Evolutionary conservation across 163 green algal genomes (phyloP).

Genomic region (Chlorella variabilis): DNA sequence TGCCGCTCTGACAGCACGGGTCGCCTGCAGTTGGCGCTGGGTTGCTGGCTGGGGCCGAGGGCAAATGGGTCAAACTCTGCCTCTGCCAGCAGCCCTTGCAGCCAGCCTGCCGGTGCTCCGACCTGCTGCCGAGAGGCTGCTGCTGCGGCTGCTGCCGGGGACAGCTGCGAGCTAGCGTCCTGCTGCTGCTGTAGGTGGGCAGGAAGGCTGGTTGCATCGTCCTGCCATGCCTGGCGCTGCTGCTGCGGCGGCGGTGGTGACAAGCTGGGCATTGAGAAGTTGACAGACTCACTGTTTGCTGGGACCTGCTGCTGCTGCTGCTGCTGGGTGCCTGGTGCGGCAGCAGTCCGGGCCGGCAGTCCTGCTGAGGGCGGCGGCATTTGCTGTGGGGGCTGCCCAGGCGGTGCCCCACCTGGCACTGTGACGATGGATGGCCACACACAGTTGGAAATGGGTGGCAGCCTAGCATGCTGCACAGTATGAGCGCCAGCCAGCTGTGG

Average conservation of each 20-base stretch:
- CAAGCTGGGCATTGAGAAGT: conserved; percentile 22
- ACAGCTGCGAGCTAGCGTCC: not conserved
- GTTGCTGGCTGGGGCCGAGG: not conserved
- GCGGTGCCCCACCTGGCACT: not conserved
- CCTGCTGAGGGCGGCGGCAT: not conserved
- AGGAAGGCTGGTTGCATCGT: not conserved
- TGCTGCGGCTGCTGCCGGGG: not conserved
- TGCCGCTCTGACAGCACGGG: conserved; percentile 5
- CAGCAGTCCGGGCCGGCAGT: not conserved
- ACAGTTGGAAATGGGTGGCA: conserved; percentile 5
- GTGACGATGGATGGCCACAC: conserved; percentile 4
- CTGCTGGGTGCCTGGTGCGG: not conserved
- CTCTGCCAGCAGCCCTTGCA: not conserved
- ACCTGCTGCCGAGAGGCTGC: too few relatives aligned
- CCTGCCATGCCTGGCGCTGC: not conserved
- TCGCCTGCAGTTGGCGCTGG: not conserved
- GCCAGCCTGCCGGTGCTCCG: not conserved
- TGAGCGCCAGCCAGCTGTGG: not conserved
- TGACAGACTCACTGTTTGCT: not conserved
- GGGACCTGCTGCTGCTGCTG: not conserved
- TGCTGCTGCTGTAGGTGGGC: not conserved
- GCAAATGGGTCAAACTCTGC: not conserved
- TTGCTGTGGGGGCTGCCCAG: not conserved
- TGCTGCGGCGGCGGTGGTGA: not conserved
- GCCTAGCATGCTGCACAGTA: not conserved